Evolutionary conservation across 228 moss, liverwort and hornwort genomes (phyloP), one percentile per base, ranked within the genome.

Genomic region (Sphagnum magellanicum): DNA sequence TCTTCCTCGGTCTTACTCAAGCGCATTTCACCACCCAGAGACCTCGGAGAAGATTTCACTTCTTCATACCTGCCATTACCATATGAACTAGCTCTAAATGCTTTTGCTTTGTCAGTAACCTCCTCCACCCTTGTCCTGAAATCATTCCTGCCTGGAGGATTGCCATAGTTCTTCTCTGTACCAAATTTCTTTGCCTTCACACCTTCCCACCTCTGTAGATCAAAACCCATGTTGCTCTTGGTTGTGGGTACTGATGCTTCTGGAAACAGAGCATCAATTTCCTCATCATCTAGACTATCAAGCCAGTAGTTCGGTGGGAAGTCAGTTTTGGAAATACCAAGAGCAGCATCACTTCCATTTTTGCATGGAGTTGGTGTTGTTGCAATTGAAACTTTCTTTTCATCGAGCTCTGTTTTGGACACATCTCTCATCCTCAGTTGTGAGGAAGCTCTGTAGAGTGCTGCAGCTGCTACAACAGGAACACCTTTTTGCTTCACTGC

Each of bases 91-190:
- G 47, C 70, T n/a, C 14, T 61, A 16, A 59, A 3, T 32, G 32
- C 32, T 32, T 32, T 32, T 3, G 32, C 32, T 32, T 32, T 32
- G 32, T 32, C 32, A 32, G 32, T 32, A 60, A 16, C 60, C 14
- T 9, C 60, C 49, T 4, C n/a, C 60, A 12, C 14, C 65, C n/a
- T 48, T 59, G 62, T 62, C 70, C 75, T 79, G 75, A 59, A 74
- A 72, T 49, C 82, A 50, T n/a, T 49, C 4, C 32, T 64, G 64
- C 5, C 49, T 64, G 48, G 32, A 32, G 32, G 32, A 32, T 32
- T 32, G 32, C 32, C 32, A 32, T 11, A 12, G 3, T 48, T 12
- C 50, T 12, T 51, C 12, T 3, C 15, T 50, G 13, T 66, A 48
- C 8, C 5, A 6, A 50, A 13, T 14, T 66, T 8, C 65, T 48